These are phyloP conservation scores for Capsicum pubescens DNA, from an alignment of 257 asterid species.

Conservation along the genomic window DNA sequence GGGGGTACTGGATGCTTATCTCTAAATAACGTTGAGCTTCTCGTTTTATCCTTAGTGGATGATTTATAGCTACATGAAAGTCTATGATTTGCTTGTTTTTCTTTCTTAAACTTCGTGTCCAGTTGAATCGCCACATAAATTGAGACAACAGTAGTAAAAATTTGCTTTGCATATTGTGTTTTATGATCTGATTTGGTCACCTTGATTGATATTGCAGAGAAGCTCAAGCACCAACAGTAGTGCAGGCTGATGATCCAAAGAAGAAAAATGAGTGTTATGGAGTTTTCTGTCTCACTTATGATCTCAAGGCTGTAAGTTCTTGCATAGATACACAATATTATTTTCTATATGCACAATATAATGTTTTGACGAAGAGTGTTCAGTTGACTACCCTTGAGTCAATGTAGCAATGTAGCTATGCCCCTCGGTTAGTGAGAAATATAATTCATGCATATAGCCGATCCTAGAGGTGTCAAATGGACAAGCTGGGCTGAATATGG, in stretches of 20 bases:
- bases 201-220: conserved; percentile 53
- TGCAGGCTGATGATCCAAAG: conserved; percentile 66
- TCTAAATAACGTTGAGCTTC: no score
- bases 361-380: no score
- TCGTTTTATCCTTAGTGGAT: no score
- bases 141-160: not conserved
- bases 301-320: conserved; percentile 86
- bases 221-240: conserved; percentile 68
- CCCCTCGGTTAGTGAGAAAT: no score
- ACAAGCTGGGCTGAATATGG: no score
- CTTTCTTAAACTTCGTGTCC: not conserved
- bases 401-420: no score
- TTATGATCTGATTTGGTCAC: not conserved
- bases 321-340: not conserved
- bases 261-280: conserved; percentile 89
- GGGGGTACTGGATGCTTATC: no score
- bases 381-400: no score
- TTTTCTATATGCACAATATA: no score
- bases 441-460: no score
- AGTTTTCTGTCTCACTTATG: conserved; percentile 96
- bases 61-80: no score
- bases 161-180: not conserved
- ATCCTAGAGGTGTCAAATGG: no score
- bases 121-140: not conserved
- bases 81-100: not conserved